A percentile compares a stretch with the other conserved stretches of the same genome.
These are phyloP conservation scores for Dendrostoma leiphaemia DNA, from an alignment of 2,329 filamentous ascomycete species.

Conservation along the genomic window DNA sequence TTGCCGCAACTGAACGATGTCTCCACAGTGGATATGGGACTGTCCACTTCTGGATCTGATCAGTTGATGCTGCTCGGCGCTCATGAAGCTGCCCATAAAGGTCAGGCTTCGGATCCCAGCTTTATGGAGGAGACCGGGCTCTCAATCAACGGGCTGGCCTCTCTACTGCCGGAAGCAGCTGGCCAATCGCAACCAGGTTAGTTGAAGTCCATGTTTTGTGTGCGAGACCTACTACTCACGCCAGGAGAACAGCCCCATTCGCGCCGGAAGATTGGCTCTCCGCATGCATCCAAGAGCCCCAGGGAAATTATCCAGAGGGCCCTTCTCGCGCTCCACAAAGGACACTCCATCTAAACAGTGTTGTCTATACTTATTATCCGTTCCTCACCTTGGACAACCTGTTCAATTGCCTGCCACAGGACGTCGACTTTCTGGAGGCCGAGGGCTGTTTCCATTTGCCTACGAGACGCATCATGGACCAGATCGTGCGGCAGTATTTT, in stretches of 20 bases:
- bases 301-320: background rate
- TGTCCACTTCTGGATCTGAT: background rate
- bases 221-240: background rate
- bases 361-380: conserved; percentile 36
- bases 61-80: background rate
- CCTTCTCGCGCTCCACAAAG: background rate
- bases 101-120: background rate
- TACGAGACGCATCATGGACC: conserved; percentile 31
- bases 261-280: background rate
- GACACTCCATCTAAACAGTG: background rate
- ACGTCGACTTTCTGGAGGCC: conserved; percentile 40
- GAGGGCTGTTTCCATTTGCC: conserved; percentile 43
- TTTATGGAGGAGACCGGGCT: background rate
- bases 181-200: background rate
- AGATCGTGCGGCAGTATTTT: conserved; percentile 44
- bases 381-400: conserved; percentile 35
- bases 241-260: background rate
- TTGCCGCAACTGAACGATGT: background rate
- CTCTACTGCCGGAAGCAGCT: background rate
- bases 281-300: background rate
- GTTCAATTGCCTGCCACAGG: conserved; percentile 35
- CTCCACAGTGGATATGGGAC: background rate
- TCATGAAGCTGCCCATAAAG: background rate
- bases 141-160: background rate
- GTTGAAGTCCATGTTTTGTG: background rate